Evolutionary conservation across 2,329 filamentous ascomycete genomes (phyloP).

Genomic region (Penicillium sp.): DNA sequence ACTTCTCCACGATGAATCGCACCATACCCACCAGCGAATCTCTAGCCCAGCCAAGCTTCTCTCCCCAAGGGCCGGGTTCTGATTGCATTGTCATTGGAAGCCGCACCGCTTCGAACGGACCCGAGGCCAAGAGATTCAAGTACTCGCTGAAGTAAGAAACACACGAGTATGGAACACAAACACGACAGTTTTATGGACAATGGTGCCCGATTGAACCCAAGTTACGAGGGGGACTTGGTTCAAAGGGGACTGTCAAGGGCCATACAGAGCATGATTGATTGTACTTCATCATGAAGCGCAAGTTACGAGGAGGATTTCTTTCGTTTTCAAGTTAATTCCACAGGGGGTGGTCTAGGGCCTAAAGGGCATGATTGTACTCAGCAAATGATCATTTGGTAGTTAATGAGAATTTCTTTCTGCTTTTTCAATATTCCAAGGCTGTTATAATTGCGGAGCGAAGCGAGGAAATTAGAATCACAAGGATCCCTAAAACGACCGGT

Average conservation of each 20-base stretch:
- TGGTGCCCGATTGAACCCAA: no score
- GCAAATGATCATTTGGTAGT: not conserved
- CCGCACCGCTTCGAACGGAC: conserved; percentile 21
- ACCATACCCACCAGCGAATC: conserved; percentile 17
- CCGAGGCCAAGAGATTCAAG: conserved; percentile 8
- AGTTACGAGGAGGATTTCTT: not conserved
- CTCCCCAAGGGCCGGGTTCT: conserved; percentile 26
- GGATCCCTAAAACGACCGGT: no score
- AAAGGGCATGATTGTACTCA: conserved; percentile 1
- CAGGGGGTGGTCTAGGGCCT: not conserved
- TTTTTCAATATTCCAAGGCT: no score
- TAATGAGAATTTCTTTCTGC: conserved; percentile 1
- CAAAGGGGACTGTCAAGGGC: not conserved
- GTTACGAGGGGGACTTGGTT: no score
- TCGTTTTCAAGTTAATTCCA: not conserved
- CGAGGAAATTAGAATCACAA: no score
- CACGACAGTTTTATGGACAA: no score
- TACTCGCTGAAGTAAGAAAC: not conserved
- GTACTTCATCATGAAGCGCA: no score
- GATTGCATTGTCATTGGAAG: conserved; percentile 14
- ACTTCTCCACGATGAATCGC: conserved; percentile 15
- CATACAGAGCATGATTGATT: not conserved
- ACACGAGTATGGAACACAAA: no score
- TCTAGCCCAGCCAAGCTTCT: conserved; percentile 24
- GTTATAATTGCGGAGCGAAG: no score